These are phyloP conservation scores for Zarea fungicola DNA, from an alignment of 2,329 filamentous ascomycete genomes.

Conservation along the genomic window DNA sequence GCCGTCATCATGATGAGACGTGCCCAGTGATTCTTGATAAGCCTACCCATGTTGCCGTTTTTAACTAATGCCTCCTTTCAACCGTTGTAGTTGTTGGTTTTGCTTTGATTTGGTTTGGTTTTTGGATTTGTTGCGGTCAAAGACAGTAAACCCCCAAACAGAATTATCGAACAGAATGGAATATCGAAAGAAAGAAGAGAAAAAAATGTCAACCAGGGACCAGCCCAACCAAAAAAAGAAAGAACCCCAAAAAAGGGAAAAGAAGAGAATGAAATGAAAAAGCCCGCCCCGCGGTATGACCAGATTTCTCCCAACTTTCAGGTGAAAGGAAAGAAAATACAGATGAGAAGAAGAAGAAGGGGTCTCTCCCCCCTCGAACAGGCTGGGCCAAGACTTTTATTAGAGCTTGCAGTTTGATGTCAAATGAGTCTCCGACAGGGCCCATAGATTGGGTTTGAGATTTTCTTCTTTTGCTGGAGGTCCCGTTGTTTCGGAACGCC, in stretches of 20 bases:
- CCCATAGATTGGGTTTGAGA: background rate
- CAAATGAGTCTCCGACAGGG: background rate
- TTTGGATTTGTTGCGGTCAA: too few species aligned
- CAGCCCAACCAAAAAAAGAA: slow-evolving; percentile 11
- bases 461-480: background rate
- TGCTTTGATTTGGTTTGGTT: too few species aligned
- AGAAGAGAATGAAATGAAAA: background rate
- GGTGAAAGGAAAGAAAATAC: slow-evolving; percentile 9
- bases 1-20: slow-evolving; percentile 88
- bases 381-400: slow-evolving; percentile 3
- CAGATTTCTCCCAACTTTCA: slow-evolving; percentile 7
- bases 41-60: slow-evolving; percentile 70
- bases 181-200: background rate
- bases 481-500: background rate
- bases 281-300: slow-evolving; percentile 9
- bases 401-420: background rate
- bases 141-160: too few species aligned
- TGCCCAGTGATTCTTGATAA: slow-evolving; percentile 99
- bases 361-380: background rate
- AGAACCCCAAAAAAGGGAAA: background rate
- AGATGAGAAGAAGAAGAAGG: slow-evolving; percentile 13
- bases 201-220: slow-evolving; percentile 6
- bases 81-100: background rate
- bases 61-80: background rate
- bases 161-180: background rate